These are phyloP conservation scores for Lipomyces yarrowii DNA, from an alignment of 1,139 yeast genomes.

Conservation along the genomic window DNA sequence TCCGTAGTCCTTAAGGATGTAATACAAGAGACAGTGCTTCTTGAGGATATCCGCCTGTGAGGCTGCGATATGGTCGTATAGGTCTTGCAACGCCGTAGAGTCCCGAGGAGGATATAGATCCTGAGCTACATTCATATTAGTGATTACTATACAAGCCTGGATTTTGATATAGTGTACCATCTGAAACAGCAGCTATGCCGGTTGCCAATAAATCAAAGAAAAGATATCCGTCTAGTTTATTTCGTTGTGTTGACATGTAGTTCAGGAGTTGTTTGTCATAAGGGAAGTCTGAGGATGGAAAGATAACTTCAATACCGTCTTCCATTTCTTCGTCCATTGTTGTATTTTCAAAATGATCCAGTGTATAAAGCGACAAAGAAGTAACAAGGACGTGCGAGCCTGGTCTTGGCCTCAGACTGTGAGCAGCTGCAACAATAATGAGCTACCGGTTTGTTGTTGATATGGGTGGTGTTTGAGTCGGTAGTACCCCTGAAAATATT, in stretches of 20 bases:
- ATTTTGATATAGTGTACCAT: slow-evolving; percentile 13
- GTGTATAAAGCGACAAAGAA: neutral
- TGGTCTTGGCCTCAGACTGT: neutral
- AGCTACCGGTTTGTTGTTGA: too few species aligned
- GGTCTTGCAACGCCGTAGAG: slow-evolving; percentile 12
- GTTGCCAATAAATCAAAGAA: slow-evolving; percentile 22
- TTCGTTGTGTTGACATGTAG: slow-evolving; percentile 14
- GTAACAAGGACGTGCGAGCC: neutral
- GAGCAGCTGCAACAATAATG: too few species aligned
- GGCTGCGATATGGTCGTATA: slow-evolving; percentile 11
- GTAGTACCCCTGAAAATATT: neutral
- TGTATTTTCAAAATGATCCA: neutral
- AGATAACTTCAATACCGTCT: slow-evolving; percentile 8
- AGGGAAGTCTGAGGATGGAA: slow-evolving; percentile 16
- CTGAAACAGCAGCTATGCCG: slow-evolving; percentile 16
- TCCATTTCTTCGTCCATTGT: slow-evolving; percentile 12
- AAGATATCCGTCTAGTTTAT: slow-evolving; percentile 22
- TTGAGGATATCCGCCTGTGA: slow-evolving; percentile 18
- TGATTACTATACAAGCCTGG: neutral
- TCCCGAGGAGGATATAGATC: slow-evolving; percentile 24
- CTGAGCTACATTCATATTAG: slow-evolving; percentile 4
- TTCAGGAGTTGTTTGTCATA: slow-evolving; percentile 8
- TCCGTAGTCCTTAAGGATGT: slow-evolving; percentile 21
- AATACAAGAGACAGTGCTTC: slow-evolving; percentile 24
- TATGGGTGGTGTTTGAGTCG: neutral